Evolutionary conservation across 106 monocot species (phyloP).

Genomic region (Dioscorea dumetorum): DNA sequence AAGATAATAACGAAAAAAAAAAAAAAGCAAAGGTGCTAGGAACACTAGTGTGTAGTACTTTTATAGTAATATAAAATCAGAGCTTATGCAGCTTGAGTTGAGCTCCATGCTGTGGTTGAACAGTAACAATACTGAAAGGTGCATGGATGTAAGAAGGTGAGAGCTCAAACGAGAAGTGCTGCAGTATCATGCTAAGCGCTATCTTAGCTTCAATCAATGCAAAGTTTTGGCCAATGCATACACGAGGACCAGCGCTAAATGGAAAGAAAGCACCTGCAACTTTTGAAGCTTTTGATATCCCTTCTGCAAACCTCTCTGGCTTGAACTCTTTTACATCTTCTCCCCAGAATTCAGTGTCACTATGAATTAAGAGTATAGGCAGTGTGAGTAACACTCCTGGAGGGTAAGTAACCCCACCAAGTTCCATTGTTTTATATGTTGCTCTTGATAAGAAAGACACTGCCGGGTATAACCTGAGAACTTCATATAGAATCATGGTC

Average conservation of each 20-base stretch:
- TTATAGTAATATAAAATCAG: too few species aligned
- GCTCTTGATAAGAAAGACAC: neutral
- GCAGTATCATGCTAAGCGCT: constrained; percentile 25
- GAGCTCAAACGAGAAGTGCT: constrained; percentile 25
- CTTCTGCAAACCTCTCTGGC: too few species aligned
- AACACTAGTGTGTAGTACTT: too few species aligned
- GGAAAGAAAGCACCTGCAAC: constrained; percentile 23
- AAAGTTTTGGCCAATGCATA: constrained; percentile 40
- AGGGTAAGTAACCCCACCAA: constrained; percentile 12
- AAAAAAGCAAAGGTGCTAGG: too few species aligned
- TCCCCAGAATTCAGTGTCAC: too few species aligned
- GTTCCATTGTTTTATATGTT: constrained; percentile 12
- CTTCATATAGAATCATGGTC: neutral
- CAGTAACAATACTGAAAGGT: constrained; percentile 5
- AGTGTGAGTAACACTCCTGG: constrained; percentile 9
- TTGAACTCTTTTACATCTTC: too few species aligned
- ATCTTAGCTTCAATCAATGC: constrained; percentile 40
- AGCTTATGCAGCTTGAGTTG: constrained; percentile 5
- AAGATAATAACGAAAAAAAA: too few species aligned
- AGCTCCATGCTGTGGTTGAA: constrained; percentile 29
- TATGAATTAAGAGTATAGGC: constrained; percentile 1
- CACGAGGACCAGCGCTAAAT: constrained; percentile 30
- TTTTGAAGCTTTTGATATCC: too few species aligned
- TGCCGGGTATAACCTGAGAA: constrained; percentile 31
- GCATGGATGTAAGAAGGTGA: constrained; percentile 38